These are phyloP conservation scores for Phytopythium oedochilum DNA, from an alignment of 352 stramenopile species.

Conservation along the genomic window DNA sequence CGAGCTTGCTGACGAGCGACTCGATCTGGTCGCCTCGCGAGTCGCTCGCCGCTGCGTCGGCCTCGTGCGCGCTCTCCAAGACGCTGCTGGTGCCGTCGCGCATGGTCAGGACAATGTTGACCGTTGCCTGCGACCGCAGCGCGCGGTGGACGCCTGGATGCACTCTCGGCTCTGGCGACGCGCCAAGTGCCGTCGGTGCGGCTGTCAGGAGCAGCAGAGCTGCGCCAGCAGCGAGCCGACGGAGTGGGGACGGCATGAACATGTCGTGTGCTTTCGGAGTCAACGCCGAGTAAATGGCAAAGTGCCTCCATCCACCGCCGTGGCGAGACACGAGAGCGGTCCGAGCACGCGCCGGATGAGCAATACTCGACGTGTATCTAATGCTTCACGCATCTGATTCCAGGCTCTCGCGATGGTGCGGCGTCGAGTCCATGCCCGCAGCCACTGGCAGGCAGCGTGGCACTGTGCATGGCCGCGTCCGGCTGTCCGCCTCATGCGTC, in stretches of 20 bases:
- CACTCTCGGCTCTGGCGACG: slow-evolving; percentile 2
- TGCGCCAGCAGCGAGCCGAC: neutral
- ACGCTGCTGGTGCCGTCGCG: slow-evolving; percentile 8
- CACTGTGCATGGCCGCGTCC: too few species aligned
- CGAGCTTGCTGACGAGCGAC: slow-evolving; percentile 14
- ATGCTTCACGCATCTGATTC: neutral
- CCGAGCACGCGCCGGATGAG: too few species aligned
- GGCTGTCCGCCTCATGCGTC: neutral
- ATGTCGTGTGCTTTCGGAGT: neutral
- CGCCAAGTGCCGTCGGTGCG: neutral
- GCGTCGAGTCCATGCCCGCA: neutral
- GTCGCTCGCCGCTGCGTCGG: neutral
- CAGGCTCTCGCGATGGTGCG: neutral
- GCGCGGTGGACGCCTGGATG: slow-evolving; percentile 17
- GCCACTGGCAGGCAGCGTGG: too few species aligned
- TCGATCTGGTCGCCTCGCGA: slow-evolving; percentile 16
- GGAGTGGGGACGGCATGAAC: too few species aligned
- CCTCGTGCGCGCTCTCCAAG: slow-evolving; percentile 8
- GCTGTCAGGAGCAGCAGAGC: neutral
- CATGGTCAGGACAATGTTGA: slow-evolving; percentile 32
- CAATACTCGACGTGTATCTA: neutral
- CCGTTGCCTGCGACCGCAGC: slow-evolving; percentile 12
- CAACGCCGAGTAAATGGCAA: neutral
- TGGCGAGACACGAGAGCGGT: too few species aligned
- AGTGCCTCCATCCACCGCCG: too few species aligned